Conservation (phyloP, 2,329 filamentous ascomycete genomes). For the Bisporella sp. region DNA sequence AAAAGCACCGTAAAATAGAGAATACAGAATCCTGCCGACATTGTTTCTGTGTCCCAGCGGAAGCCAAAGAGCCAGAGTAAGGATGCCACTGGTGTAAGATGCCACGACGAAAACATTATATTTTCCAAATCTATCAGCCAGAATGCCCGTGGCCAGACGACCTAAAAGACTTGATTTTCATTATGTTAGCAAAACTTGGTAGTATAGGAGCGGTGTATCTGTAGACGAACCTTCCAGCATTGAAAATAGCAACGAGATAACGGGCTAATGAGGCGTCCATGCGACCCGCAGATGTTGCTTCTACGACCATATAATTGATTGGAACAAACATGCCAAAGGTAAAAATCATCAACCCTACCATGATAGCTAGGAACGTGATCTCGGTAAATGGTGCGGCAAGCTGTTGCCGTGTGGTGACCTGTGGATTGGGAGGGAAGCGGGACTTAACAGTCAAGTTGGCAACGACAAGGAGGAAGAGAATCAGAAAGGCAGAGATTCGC, state of each 20-base stretch:
- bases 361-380: conserved; percentile 26
- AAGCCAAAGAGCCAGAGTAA: conserved; percentile 23
- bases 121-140: conserved; percentile 23
- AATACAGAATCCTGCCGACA: conserved; percentile 21
- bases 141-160: conserved; percentile 18
- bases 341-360: conserved; percentile 33
- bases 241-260: conserved; percentile 38
- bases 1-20: conserved; percentile 23
- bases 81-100: conserved; percentile 11
- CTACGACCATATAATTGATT: conserved; percentile 57
- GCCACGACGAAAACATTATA: conserved; percentile 20
- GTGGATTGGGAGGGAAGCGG: conserved; percentile 7
- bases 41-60: conserved; percentile 12
- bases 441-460: conserved; percentile 29
- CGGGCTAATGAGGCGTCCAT: conserved; percentile 41
- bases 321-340: conserved; percentile 41
- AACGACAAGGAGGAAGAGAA: conserved; percentile 27
- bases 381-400: conserved; percentile 25
- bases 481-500: conserved; percentile 46
- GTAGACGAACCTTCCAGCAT: conserved; percentile 2
- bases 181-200: not conserved
- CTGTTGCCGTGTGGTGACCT: conserved; percentile 19
- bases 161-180: conserved; percentile 2
- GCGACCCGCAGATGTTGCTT: conserved; percentile 26
- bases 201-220: too few relatives aligned